Conservation (phyloP, 768 basidiomycete species). For the Cystobasidium onofrii region DNA sequence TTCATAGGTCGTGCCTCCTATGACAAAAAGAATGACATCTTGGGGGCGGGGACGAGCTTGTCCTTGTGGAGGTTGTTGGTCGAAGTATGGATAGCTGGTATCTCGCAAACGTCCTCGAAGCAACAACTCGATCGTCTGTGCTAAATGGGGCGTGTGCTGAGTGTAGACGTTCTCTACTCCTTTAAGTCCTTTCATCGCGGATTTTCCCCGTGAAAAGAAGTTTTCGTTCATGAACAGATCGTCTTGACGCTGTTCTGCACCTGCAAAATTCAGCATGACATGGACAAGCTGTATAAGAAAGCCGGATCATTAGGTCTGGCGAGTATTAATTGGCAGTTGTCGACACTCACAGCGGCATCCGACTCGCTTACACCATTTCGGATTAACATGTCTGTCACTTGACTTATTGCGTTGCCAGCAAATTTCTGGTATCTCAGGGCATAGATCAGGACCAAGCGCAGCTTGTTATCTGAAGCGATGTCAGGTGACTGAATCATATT, state of each 20-base stretch:
- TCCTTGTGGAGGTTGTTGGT: conserved; percentile 39
- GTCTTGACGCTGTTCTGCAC: conserved; percentile 91
- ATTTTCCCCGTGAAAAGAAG: conserved; percentile 83
- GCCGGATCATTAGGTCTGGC: too few relatives aligned
- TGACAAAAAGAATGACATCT: conserved; percentile 91
- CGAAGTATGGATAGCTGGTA: conserved; percentile 79
- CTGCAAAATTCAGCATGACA: conserved; percentile 81
- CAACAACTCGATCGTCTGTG: conserved; percentile 81
- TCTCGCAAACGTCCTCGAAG: conserved; percentile 80
- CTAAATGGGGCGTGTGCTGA: conserved; percentile 86
- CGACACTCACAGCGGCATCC: conserved; percentile 34
- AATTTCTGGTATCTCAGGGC: conserved; percentile 91
- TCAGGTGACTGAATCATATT: conserved; percentile 59
- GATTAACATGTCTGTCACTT: conserved; percentile 49
- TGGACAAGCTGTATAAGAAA: conserved; percentile 67
- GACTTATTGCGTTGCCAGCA: conserved; percentile 67
- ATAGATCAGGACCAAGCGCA: conserved; percentile 81
- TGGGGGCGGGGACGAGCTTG: conserved; percentile 58
- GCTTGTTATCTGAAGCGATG: conserved; percentile 70
- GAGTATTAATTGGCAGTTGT: background rate
- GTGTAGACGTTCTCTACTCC: conserved; percentile 99
- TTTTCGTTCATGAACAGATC: conserved; percentile 95
- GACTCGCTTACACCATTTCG: conserved; percentile 45
- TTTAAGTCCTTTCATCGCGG: conserved; percentile 90
- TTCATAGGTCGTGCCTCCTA: conserved; percentile 93